These are phyloP conservation scores for Rugonectria rugulosa DNA, from an alignment of 2,329 filamentous ascomycete genomes.

Conservation along the genomic window DNA sequence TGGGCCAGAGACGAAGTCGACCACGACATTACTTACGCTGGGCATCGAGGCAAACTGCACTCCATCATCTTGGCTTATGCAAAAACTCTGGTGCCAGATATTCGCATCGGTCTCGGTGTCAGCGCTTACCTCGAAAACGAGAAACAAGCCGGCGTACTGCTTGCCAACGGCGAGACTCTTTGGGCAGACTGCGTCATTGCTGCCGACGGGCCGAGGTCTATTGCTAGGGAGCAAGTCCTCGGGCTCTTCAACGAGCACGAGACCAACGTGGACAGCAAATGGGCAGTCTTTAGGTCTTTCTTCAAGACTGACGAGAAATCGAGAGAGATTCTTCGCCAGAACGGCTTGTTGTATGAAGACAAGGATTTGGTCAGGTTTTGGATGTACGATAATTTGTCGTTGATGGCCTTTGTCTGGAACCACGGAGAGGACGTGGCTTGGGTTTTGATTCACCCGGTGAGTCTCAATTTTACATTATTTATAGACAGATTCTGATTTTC, in stretches of 20 bases:
- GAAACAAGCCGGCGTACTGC: not conserved
- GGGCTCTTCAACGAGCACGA: not conserved
- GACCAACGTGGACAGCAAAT: not conserved
- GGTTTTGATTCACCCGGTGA: slow-evolving; percentile 1
- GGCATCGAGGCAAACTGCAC: slow-evolving; percentile 1
- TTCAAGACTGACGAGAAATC: too few species aligned
- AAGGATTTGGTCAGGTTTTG: not conserved
- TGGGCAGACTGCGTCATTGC: not conserved
- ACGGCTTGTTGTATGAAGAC: not conserved
- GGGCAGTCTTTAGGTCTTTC: not conserved
- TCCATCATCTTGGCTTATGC: not conserved
- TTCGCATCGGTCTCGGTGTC: not conserved
- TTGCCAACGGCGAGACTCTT: not conserved
- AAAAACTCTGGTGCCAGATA: not conserved
- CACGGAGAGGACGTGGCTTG: not conserved
- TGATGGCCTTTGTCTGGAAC: not conserved
- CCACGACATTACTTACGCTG: too few species aligned
- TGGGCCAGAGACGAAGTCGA: too few species aligned
- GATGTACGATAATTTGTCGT: not conserved
- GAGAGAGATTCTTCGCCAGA: too few species aligned
- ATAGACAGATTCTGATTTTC: too few species aligned
- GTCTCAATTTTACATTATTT: too few species aligned
- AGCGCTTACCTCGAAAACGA: not conserved
- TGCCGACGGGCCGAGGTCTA: not conserved
- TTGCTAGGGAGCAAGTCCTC: not conserved